These are phyloP conservation scores for Raphidocelis subcapitata DNA, from an alignment of 139 green algal genomes.

Conservation along the genomic window DNA sequence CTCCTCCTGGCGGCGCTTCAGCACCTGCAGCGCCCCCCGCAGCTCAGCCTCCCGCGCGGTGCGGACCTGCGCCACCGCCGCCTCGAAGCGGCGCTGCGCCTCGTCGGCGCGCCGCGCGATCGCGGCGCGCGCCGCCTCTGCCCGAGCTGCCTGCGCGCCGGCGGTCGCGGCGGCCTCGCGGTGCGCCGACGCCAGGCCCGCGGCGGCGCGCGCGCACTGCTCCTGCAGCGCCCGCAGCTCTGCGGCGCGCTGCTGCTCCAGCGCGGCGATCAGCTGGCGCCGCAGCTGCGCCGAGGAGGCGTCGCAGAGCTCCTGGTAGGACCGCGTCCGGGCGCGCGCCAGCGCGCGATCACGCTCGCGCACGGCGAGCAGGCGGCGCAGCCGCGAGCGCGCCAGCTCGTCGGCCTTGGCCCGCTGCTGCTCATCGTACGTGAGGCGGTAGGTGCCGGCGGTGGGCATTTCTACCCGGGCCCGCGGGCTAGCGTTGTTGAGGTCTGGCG, in stretches of 20 bases:
- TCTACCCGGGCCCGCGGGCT: no score
- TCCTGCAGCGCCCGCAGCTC: slow-evolving; percentile 12
- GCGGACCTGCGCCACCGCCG: background rate
- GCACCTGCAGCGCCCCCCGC: slow-evolving; percentile 5
- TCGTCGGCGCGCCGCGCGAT: slow-evolving; percentile 3
- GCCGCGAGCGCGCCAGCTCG: slow-evolving; percentile 1
- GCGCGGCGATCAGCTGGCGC: background rate
- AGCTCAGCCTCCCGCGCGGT: slow-evolving; percentile 5
- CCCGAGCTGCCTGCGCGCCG: background rate
- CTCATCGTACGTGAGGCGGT: slow-evolving; percentile 20
- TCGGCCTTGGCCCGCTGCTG: slow-evolving; percentile 13
- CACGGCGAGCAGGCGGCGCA: slow-evolving; percentile 30
- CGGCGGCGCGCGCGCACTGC: slow-evolving; percentile 11
- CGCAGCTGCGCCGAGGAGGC: slow-evolving; percentile 4
- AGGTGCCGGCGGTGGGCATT: background rate
- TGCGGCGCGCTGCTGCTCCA: slow-evolving; percentile 6
- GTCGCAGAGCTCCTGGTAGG: slow-evolving; percentile 13
- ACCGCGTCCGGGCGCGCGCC: background rate
- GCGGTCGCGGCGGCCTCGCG: background rate
- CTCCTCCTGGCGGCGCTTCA: slow-evolving; percentile 11
- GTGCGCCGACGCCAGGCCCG: slow-evolving; percentile 13
- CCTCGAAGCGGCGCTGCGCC: background rate
- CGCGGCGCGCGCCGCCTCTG: background rate
- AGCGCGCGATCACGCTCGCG: slow-evolving; percentile 15
- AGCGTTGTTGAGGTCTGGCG: no score